A percentile compares a stretch with the other conserved stretches of the same genome.
Conservation (phyloP, 106 monocot species). For the Apostasia ramifera region DNA sequence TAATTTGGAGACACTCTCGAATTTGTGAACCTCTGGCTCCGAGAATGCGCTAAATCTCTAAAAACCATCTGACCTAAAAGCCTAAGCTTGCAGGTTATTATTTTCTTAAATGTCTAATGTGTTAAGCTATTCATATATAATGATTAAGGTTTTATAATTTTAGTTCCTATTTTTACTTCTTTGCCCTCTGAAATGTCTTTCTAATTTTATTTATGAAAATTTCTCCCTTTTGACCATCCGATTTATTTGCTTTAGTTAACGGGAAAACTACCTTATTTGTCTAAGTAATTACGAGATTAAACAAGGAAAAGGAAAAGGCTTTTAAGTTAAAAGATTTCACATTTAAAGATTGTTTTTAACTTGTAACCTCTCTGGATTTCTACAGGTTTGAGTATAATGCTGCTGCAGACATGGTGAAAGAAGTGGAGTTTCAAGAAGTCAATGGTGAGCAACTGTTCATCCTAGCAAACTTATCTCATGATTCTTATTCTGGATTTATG, state of each 20-base stretch:
- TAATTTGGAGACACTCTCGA: no score
- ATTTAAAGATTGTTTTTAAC: not conserved
- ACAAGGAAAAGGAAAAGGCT: not conserved
- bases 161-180: not conserved
- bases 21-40: no score
- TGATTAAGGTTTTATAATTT: no score
- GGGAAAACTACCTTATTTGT: no score
- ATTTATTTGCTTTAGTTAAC: no score
- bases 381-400: slow-evolving; percentile 88
- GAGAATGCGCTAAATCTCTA: no score
- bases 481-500: no score
- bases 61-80: no score
- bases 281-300: not conserved
- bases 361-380: not conserved
- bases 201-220: not conserved
- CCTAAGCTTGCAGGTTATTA: no score
- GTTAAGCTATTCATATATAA: no score
- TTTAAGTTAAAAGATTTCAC: not conserved
- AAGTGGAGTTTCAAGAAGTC: slow-evolving; percentile 63
- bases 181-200: no score
- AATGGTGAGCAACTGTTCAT: slow-evolving; percentile 45
- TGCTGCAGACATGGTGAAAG: slow-evolving; percentile 65
- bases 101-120: no score
- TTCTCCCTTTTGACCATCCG: not conserved
- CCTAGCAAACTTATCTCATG: not conserved